Conservation (phyloP, 208 protist species). For the Acanthamoeba lenticulata region DNA sequence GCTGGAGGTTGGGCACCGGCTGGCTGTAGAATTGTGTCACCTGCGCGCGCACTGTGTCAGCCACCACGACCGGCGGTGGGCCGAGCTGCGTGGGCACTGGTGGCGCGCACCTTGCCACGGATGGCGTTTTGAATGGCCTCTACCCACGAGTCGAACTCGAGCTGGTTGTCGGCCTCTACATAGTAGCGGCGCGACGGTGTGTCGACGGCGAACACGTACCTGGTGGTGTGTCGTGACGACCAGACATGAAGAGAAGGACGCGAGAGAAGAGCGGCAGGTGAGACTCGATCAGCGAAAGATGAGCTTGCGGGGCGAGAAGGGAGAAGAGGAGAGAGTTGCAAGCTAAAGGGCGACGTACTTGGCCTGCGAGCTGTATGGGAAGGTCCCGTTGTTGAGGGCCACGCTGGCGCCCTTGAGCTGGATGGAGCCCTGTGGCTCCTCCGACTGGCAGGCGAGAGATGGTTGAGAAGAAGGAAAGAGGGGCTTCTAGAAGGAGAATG, state of each 20-base stretch:
- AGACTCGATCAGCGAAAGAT: not conserved
- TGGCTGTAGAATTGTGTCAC: slow-evolving; percentile 11
- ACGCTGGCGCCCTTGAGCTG: slow-evolving; percentile 31
- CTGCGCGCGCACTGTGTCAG: not conserved
- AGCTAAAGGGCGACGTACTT: not conserved
- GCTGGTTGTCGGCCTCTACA: not conserved
- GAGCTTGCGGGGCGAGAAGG: too few relatives aligned
- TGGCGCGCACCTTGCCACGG: not conserved
- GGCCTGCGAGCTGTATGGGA: not conserved
- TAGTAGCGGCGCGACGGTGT: not conserved
- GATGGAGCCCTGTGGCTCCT: not conserved
- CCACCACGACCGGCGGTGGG: not conserved
- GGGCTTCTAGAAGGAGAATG: not conserved
- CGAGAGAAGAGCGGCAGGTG: not conserved
- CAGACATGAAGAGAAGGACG: not conserved
- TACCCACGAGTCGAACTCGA: not conserved
- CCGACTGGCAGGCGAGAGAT: not conserved
- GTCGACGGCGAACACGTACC: slow-evolving; percentile 28
- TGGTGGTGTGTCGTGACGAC: too few relatives aligned
- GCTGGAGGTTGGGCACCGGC: not conserved
- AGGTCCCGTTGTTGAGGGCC: slow-evolving; percentile 9
- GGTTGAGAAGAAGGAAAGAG: not conserved
- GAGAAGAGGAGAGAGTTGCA: too few relatives aligned
- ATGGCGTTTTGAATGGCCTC: not conserved
- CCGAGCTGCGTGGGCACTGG: not conserved